A percentile compares a stretch with the other conserved stretches of the same genome.
These are phyloP conservation scores for Acmispon strigosus DNA, from an alignment of 306 rosid genomes.

Conservation along the genomic window DNA sequence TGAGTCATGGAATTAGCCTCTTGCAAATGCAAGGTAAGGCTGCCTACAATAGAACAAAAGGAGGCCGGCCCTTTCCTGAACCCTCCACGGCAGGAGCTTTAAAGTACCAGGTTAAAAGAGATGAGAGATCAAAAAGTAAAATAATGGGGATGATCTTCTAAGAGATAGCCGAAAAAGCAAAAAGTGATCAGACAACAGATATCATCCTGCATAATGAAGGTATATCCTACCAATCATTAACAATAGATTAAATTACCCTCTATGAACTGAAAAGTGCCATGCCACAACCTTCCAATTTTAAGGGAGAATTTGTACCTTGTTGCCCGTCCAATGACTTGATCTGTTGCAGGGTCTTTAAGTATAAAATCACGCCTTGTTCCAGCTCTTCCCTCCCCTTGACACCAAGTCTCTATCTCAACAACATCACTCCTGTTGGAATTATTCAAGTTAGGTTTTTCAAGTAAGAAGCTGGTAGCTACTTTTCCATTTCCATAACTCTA, in stretches of 20 bases:
- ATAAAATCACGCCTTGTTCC: slow-evolving; percentile 97
- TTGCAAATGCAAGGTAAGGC: not conserved
- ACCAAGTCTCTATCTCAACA: slow-evolving; percentile 95
- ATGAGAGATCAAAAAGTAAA: not conserved
- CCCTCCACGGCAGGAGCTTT: too few species aligned
- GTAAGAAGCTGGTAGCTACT: not conserved
- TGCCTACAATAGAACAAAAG: not conserved
- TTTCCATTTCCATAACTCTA: too few species aligned
- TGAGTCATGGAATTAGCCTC: too few species aligned
- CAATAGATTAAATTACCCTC: not conserved
- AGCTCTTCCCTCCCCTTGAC: slow-evolving; percentile 88
- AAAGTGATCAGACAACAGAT: not conserved
- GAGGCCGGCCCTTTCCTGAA: too few species aligned
- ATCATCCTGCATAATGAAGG: not conserved
- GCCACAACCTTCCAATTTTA: not conserved
- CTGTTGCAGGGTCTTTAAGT: slow-evolving; percentile 60
- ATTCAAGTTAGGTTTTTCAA: slow-evolving; percentile 10
- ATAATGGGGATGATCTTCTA: not conserved
- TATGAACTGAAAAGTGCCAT: not conserved
- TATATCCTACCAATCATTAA: not conserved
- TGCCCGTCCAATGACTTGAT: slow-evolving; percentile 89
- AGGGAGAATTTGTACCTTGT: slow-evolving; percentile 50
- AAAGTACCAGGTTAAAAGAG: too few species aligned
- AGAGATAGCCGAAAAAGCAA: not conserved
- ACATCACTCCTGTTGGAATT: slow-evolving; percentile 77